Base-by-base conservation (phyloP, 768 basidiomycete species). In the Amyloporia xantha region DNA sequence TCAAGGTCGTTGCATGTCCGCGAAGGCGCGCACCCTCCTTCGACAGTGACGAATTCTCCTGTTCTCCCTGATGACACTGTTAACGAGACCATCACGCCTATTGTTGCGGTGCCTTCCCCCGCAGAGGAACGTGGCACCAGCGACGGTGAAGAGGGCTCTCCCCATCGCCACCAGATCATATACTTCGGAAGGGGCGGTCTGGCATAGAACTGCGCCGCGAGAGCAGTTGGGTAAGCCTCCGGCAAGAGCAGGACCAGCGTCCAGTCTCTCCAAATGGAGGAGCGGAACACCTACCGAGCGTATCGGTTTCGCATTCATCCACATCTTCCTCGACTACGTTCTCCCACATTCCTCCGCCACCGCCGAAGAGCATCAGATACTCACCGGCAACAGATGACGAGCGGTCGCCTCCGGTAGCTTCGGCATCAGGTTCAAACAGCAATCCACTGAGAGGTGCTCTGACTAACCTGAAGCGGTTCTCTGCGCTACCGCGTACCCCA, bases 11-110 rank as follows among this genome's bases (percentile, higher is more conserved):
- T 59, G 41, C 73, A 74, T 48, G 51, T 63, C 26, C 67, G 86
- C 36, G 85, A 89, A 70, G 84, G 81, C 47, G 86, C 85, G 5
- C 84, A 82, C 58, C 68, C 78, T 43, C 78, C 77, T 0, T 78
- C 72, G 36, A 62, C 65, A 46, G 50, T 57, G 7, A 44, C 20
- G 4, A 30, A 11, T 26, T 4, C 42, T 13, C 42, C 42, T 15
- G 15, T 26, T 4, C 3, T n/a, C 12, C 6, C 42, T 3, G 42
- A 44, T 9, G 42, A 25, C 9, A 10, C 38, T 39, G 38, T 39
- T 21, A 12, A n/a, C n/a, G n/a, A n/a, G n/a, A n/a, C n/a, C n/a
- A n/a, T n/a, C n/a, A n/a, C n/a, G n/a, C n/a, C n/a, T n/a, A n/a
- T n/a, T n/a, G n/a, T n/a, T n/a, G n/a, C n/a, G n/a, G n/a, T n/a